phyloP scores from a whole-genome alignment of 1,284 basidiomycete genomes.

The Ganoderma leucocontextum region DNA sequence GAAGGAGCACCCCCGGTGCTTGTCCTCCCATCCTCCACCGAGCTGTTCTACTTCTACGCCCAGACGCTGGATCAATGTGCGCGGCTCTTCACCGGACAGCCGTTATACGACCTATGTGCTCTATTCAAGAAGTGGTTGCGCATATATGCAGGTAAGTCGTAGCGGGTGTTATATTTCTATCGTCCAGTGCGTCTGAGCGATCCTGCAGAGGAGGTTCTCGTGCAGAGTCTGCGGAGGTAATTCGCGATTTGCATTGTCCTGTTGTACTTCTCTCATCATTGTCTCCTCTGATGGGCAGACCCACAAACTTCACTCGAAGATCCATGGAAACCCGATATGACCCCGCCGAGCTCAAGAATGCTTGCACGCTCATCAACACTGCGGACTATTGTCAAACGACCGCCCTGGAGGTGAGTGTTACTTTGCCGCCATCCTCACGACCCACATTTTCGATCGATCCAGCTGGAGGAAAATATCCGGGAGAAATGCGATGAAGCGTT shows the following conservation, averaged over 20 bases:
- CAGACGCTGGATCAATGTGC: constrained; percentile 96
- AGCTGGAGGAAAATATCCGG: constrained; percentile 93
- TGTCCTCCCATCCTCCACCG: constrained; percentile 93
- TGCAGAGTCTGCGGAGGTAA: constrained; percentile 75
- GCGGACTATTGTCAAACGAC: constrained; percentile 98
- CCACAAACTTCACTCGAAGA: constrained; percentile 54
- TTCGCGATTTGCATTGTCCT: background rate
- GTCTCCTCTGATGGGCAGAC: constrained; percentile 39
- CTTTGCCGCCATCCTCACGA: background rate
- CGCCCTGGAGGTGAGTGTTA: constrained; percentile 73
- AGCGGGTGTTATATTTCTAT: background rate
- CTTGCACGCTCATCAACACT: constrained; percentile 92
- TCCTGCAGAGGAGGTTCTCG: constrained; percentile 80
- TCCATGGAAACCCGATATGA: constrained; percentile 85
- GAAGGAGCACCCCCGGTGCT: constrained; percentile 61
- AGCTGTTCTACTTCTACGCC: constrained; percentile 97
- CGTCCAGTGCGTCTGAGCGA: background rate
- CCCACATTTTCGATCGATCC: constrained; percentile 12
- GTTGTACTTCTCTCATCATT: constrained; percentile 1
- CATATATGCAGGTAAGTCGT: constrained; percentile 83
- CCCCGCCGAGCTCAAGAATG: constrained; percentile 76
- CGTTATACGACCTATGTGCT: constrained; percentile 80
- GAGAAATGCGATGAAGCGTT: constrained; percentile 82
- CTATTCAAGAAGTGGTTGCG: constrained; percentile 94
- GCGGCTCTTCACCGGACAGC: constrained; percentile 82